Evolutionary conservation across 139 green algal genomes (phyloP), one percentile per base, ranked within the genome.

Genomic region (Diplosphaera chodatii): DNA sequence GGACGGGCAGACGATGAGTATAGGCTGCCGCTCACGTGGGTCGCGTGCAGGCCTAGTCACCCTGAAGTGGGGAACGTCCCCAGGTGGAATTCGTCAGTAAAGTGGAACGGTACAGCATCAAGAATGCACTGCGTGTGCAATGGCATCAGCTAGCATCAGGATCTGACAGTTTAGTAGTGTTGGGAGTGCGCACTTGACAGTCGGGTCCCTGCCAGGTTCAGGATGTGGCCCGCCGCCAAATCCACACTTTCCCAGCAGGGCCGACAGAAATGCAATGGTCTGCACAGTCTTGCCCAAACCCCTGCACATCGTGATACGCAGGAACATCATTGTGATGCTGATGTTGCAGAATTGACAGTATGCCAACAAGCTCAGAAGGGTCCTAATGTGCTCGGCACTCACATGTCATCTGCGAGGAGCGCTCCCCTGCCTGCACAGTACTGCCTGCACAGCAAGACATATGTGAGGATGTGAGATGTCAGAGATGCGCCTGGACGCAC

Each of bases 271-370:
- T 1, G 79, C 80, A 32, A 94, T 91, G 10, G 81, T 81, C 82
- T 95, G 89, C 55, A 92, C 78, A 6, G 88, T 93, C 75, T 93
- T 94, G 32, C 87, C 88, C 33, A 86, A 64, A n/a, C 69, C 64
- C 64, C 69, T 27, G 27, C 6, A 31, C 28, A n/a, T 55, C 31
- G 13, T 27, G 48, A 48, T 13, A 13, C 37, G 37, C 37, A 21
- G 37, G 10, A 48, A 48, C 37, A 48, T 48, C 37, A 48, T 8
- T 48, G 10, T 48, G 37, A 13, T 48, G 13, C 10, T 8, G 37
- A 21, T 48, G n/a, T n/a, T n/a, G n/a, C n/a, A n/a, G n/a, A n/a
- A n/a, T n/a, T n/a, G n/a, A n/a, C n/a, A n/a, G n/a, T n/a, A n/a
- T n/a, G 37, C 37, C 37, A 10, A 10, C 37, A 48, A 10, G 6